phyloP scores from a whole-genome alignment of 208 protist genomes.

The Strigomonas galati region DNA sequence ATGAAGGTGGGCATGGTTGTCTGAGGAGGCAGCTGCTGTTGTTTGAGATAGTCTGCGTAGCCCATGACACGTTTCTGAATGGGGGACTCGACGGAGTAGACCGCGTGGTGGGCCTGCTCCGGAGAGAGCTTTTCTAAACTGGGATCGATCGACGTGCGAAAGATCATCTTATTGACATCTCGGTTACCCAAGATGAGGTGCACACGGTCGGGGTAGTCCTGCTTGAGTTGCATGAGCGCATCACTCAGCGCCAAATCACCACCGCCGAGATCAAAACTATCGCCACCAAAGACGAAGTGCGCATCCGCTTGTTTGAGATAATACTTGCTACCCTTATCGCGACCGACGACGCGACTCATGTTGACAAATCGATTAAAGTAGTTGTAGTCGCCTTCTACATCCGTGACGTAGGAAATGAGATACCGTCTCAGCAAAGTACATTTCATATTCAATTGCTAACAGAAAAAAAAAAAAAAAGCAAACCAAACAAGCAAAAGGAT shows the following conservation, averaged over 20 bases:
- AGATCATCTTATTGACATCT: constrained; percentile 75
- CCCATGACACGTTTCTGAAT: constrained; percentile 1
- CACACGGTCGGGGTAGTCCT: constrained; percentile 48
- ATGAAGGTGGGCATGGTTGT: constrained; percentile 21
- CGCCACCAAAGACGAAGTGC: constrained; percentile 74
- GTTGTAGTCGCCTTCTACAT: constrained; percentile 59
- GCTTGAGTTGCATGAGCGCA: constrained; percentile 43
- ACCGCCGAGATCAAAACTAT: constrained; percentile 58
- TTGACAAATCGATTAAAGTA: constrained; percentile 48
- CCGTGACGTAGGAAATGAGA: constrained; percentile 51
- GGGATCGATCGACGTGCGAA: constrained; percentile 3
- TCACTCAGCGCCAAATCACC: constrained; percentile 37
- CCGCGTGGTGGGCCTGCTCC: constrained; percentile 3
- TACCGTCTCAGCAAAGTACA: background rate
- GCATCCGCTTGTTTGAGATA: constrained; percentile 4
- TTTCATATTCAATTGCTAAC: background rate
- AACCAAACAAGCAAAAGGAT: background rate
- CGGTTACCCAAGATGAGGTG: constrained; percentile 70
- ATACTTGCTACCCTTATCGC: background rate
- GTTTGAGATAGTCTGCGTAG: constrained; percentile 11
- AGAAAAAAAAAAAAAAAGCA: background rate
- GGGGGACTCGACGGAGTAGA: constrained; percentile 16
- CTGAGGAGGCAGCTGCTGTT: background rate
- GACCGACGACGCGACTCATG: constrained; percentile 30
- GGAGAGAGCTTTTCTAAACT: constrained; percentile 5